Percentiles rank a stretch among this genome's conserved stretches.
These are phyloP conservation scores for Pigoraptor vietnamica DNA, from an alignment of 78 protist genomes.

Conservation along the genomic window DNA sequence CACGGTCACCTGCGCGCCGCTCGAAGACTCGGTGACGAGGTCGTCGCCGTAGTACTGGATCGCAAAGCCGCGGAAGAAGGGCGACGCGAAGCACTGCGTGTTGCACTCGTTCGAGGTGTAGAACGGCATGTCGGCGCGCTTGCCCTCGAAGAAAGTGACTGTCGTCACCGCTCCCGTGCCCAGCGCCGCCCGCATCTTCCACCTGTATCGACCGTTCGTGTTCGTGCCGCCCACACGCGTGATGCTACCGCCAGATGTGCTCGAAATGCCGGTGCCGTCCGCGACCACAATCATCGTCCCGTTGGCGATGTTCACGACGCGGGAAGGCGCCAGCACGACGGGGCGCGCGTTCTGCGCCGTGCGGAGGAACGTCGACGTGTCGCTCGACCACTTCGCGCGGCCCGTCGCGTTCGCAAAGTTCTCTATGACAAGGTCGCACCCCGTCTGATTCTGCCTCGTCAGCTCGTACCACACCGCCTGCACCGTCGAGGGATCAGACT, in stretches of 20 bases:
- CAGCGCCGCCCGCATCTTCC: neutral
- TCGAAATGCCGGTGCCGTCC: neutral
- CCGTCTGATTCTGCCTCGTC: neutral
- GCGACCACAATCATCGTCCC: neutral
- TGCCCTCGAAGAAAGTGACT: neutral
- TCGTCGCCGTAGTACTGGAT: neutral
- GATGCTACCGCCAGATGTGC: neutral
- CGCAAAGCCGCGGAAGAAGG: neutral
- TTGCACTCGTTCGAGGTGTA: neutral
- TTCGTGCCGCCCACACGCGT: neutral
- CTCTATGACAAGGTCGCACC: neutral
- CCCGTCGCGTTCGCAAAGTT: neutral
- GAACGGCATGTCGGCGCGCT: neutral
- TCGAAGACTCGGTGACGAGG: neutral
- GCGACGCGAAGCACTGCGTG: neutral
- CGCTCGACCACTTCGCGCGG: neutral
- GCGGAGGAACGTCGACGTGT: neutral
- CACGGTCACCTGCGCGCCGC: neutral
- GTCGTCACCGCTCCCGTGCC: neutral
- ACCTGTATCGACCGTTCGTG: neutral
- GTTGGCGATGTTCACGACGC: neutral
- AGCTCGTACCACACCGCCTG: neutral
- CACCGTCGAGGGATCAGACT: neutral
- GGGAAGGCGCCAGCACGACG: neutral
- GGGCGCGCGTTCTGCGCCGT: neutral